Evolutionary conservation across 495 filamentous ascomycete species (phyloP).

Genomic region (Penicillium atrosanguineum): DNA sequence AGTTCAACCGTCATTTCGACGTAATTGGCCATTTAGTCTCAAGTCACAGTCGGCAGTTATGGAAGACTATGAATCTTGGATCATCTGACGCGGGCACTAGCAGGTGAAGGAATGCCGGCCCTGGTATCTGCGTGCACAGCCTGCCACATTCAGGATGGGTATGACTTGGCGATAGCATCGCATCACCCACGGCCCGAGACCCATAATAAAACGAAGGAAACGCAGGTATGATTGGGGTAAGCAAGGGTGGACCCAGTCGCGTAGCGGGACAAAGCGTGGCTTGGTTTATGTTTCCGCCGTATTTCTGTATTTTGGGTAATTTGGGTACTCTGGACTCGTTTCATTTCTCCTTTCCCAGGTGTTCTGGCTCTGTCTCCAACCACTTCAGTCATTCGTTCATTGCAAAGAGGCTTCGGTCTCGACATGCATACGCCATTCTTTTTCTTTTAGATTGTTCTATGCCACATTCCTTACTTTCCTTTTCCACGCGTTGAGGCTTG

Average conservation of each 20-base stretch:
- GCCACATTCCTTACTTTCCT: slow-evolving; percentile 36
- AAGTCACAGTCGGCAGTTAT: neutral
- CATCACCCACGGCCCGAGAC: slow-evolving; percentile 10
- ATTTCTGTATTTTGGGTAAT: slow-evolving; percentile 7
- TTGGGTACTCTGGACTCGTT: neutral
- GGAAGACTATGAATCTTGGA: neutral
- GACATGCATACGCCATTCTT: slow-evolving; percentile 30
- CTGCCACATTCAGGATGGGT: slow-evolving; percentile 1
- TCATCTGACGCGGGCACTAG: neutral
- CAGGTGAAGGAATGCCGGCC: neutral
- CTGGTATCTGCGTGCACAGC: neutral
- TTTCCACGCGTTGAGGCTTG: slow-evolving; percentile 29
- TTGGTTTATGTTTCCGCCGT: neutral
- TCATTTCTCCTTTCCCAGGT: slow-evolving; percentile 2
- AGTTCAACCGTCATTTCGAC: slow-evolving; percentile 4
- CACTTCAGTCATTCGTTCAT: slow-evolving; percentile 42
- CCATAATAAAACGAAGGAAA: neutral
- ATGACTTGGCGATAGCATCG: slow-evolving; percentile 10
- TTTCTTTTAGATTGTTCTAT: slow-evolving; percentile 24
- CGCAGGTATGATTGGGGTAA: neutral
- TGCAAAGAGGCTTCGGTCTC: slow-evolving; percentile 30
- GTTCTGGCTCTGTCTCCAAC: slow-evolving; percentile 30
- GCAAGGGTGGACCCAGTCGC: neutral
- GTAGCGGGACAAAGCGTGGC: slow-evolving; percentile 9
- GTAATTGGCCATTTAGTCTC: slow-evolving; percentile 1